phyloP scores from a whole-genome alignment of 176 grass and related monocot genomes.

The Avena insularis region DNA sequence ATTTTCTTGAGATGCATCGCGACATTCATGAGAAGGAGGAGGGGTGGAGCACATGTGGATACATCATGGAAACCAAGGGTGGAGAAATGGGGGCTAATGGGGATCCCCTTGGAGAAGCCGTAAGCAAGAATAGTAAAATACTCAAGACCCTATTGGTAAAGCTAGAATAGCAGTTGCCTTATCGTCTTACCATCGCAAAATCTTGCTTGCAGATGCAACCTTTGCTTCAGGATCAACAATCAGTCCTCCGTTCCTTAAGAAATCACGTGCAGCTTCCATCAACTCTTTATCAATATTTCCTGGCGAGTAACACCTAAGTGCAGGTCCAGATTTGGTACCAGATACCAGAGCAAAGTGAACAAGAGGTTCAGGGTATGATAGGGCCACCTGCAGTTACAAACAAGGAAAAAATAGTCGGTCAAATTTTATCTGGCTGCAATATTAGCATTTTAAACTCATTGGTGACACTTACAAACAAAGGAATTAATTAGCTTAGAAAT shows the following conservation, averaged over 20 bases:
- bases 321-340: slow-evolving; percentile 88
- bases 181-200: slow-evolving; percentile 77
- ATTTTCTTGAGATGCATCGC: too few species aligned
- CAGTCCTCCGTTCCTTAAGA: slow-evolving; percentile 81
- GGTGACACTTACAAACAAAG: not conserved
- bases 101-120: too few species aligned
- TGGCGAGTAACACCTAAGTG: slow-evolving; percentile 86
- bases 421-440: slow-evolving; percentile 16
- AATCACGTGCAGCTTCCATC: slow-evolving; percentile 81
- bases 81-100: too few species aligned
- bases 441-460: not conserved
- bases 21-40: too few species aligned
- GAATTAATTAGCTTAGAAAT: slow-evolving; percentile 34
- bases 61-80: too few species aligned
- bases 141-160: not conserved
- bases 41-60: too few species aligned
- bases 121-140: slow-evolving; percentile 1
- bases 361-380: slow-evolving; percentile 85
- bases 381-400: slow-evolving; percentile 68
- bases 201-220: slow-evolving; percentile 73
- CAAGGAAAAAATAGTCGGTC: slow-evolving; percentile 12
- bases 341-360: slow-evolving; percentile 97
- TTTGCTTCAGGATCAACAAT: slow-evolving; percentile 74
- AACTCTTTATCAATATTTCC: slow-evolving; percentile 95
- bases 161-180: slow-evolving; percentile 44